These are phyloP conservation scores for Malus sieversii DNA, from an alignment of 306 rosid genomes.

Conservation along the genomic window DNA sequence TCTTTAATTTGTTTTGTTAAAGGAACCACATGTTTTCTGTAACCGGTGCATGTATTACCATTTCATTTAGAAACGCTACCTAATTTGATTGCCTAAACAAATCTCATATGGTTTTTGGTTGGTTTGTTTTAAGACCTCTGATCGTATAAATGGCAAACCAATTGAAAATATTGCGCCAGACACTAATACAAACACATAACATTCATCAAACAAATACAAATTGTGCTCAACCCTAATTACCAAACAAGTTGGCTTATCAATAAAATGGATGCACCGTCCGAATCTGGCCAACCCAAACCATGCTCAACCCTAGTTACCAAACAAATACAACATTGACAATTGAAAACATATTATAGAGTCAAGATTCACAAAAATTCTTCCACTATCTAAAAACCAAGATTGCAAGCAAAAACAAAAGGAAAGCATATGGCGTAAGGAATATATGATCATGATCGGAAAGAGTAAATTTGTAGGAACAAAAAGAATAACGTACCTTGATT, in stretches of 20 bases:
- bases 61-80: neutral
- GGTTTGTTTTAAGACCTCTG: neutral
- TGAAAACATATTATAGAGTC: neutral
- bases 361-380: neutral
- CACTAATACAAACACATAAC: neutral
- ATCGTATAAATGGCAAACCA: neutral
- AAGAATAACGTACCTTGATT: slow-evolving; percentile 50
- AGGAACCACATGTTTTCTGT: neutral
- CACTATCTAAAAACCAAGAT: neutral
- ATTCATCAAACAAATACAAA: no score
- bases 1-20: neutral
- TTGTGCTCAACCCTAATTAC: neutral
- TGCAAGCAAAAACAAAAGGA: slow-evolving; percentile 11
- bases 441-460: slow-evolving; percentile 12
- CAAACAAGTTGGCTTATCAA: neutral
- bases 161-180: no score
- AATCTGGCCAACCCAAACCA: neutral
- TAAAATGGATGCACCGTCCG: neutral
- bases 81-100: neutral
- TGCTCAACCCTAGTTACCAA: neutral
- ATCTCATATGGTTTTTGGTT: neutral
- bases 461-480: slow-evolving; percentile 18
- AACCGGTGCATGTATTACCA: neutral
- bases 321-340: neutral
- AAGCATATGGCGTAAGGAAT: slow-evolving; percentile 1